Evolutionary conservation across 495 filamentous ascomycete genomes (phyloP), one percentile per base, ranked within the genome.

Genomic region (Diplogelasinospora grovesii): DNA sequence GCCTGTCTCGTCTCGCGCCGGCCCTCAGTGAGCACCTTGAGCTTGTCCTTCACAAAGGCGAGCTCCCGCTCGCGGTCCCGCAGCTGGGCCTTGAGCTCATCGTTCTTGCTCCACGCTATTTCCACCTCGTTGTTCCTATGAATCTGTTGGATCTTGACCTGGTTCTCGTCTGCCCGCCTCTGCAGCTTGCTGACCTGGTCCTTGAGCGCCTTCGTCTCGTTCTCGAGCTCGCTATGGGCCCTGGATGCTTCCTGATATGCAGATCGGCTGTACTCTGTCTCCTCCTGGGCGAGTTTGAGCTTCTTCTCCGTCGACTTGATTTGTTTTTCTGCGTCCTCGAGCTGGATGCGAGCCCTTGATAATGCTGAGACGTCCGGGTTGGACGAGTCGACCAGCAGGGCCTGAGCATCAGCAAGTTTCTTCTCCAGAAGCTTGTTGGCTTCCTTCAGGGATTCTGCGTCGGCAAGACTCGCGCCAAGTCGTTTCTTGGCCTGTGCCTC

Each of bases 231-330:
- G 11, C 60, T 65, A 8, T 70, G 71, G 0, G 63, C 60, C 11
- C 62, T 77, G 10, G 80, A 83, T 1, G 79, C 78, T 23, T 68
- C 64, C 37, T 86, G 80, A 44, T 86, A 88, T 23, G 74, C 66
- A 13, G 69, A 63, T 30, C 79, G 73, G 23, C 66, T 66, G 54
- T 79, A 86, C 10, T 83, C 82, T 16, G 61, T 49, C 9, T 81
- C 74, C 11, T 50, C 59, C 22, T 65, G 48, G 1, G 45, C 22
- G n/a, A 20, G 39, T 4, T 51, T 45, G n/a, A 64, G 10, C 23
- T 70, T 75, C 56, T 65, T 71, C 42, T 79, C 70, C 7, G 63
- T 51, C 3, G 30, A 36, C 5, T 75, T 49, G 0, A 64, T 30
- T 29, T 56, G 54, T 20, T 35, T 33, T 8, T 53, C 53, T 1